Base-by-base conservation (phyloP, 805 yeast species). In the Metschnikowia drakensbergensis region DNA sequence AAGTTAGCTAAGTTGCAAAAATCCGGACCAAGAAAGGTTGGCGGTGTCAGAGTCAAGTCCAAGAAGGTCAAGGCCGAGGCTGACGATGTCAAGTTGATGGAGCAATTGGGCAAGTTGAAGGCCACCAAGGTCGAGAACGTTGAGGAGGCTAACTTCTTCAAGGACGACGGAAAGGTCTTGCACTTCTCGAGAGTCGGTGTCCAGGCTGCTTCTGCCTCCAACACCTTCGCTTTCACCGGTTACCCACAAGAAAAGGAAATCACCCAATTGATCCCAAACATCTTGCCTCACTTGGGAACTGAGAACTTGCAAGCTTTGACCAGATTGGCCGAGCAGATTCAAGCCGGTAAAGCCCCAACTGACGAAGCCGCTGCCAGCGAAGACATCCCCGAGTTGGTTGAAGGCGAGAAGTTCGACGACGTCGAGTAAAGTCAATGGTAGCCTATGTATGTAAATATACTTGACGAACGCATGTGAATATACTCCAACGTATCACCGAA, bases 81-180 rank as follows among this genome's bases (percentile, higher is more conserved):
- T 63, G 96, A 90, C 67, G 96, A 91, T 76, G 79, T 89, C 72
- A 90, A 91, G 76, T 80, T 92, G 71, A 90, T 88, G 76, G 87
- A 84, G 62, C 82, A 92, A 65, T 79, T 92, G 74, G 85, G 83
- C 71, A 90, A 91, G 77, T 79, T 92, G 70, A 85, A 87, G 74
- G 95, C 91, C 58, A 88, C 86, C 74, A 86, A 89, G 64, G 75
- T 92, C 62, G 90, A 86, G 59, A 89, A 87, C 65, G 84, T 92
- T 64, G 96, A 89, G 71, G 97, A 92, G 79, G 98, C 96, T 66
- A 92, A 91, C 83, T 88, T 92, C 80, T 91, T 94, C 87, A 86
- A 80, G 74, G 96, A 89, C 57, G 97, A 92, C 72, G 97, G 97
- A 68, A 86, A 84, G 68, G 97, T 94, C 57, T 77, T 92, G 73